These are phyloP conservation scores for Cryptococcus jaspeensis DNA, from an alignment of 1,284 basidiomycete species.

Conservation along the genomic window DNA sequence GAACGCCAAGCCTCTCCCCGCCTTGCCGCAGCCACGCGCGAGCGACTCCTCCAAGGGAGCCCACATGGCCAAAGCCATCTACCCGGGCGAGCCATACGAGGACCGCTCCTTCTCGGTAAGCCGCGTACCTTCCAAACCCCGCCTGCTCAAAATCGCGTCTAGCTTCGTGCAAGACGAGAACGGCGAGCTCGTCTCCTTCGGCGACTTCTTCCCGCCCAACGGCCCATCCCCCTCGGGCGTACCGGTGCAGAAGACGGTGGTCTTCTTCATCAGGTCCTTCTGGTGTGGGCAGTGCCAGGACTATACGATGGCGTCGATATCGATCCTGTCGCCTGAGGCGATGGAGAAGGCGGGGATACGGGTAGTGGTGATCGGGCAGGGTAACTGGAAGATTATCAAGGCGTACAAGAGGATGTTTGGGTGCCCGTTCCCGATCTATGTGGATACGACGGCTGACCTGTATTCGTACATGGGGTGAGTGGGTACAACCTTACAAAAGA, in stretches of 20 bases:
- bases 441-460: constrained; percentile 42
- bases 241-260: constrained; percentile 26
- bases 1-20: too few relatives aligned
- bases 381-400: constrained; percentile 50
- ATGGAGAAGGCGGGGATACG: constrained; percentile 39
- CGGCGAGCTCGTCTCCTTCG: constrained; percentile 38
- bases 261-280: constrained; percentile 49
- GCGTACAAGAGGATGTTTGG: constrained; percentile 46
- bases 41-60: too few relatives aligned
- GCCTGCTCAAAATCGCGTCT: constrained; percentile 39
- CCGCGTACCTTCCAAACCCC: constrained; percentile 27
- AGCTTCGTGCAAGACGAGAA: constrained; percentile 41
- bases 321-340: constrained; percentile 38
- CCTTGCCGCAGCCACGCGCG: too few relatives aligned
- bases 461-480: constrained; percentile 45
- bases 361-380: constrained; percentile 44
- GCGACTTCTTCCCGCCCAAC: constrained; percentile 35
- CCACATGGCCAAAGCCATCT: background rate
- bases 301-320: constrained; percentile 43
- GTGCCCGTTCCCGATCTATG: constrained; percentile 49
- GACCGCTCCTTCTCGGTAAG: constrained; percentile 25
- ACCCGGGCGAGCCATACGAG: background rate
- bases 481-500: background rate
- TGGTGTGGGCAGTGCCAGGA: constrained; percentile 52
- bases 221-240: background rate